Evolutionary conservation across 768 basidiomycete genomes (phyloP), one percentile per base, ranked within the genome.

Genomic region (Lyophyllum semitale): DNA sequence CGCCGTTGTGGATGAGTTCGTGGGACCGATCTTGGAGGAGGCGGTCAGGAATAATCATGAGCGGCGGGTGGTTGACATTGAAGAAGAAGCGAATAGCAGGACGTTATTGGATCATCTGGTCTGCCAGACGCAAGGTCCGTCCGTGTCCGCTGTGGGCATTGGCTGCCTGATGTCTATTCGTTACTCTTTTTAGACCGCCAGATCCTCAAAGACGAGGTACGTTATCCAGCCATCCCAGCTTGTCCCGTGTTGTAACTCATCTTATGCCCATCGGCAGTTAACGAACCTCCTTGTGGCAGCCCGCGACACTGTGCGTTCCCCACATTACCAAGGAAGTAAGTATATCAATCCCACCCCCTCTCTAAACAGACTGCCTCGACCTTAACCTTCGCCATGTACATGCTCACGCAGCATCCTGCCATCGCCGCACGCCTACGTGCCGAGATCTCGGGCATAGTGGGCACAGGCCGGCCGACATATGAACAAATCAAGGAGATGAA

Each of bases 401-500:
- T 80, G 69, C 77, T 86, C 5, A 72, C 84, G 0, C 71, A 78
- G 62, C 74, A 84, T 58, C 84, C 82, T 1, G 58, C 75, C 3
- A 72, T 84, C 17, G 58, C 79, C 0, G 48, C 59, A 4, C 72
- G 74, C 7, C 76, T 87, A 11, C 77, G 82, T 13, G 68, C 74
- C 25, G 85, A 87, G 61, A 74, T 86, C 18, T 52, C 80, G 4
- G 65, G 67, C 9, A 68, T 71, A 12, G 73, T 85, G 18, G 84
- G 84, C 0, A 63, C 70, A 6, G 68, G 61, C 2, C 64, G 74
- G 2, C 84, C 84, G 0, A 80, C 81, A 1, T 81, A 79, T 59
- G 83, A 84, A 35, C 77, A 83, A 44, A 73, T 86, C 57, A 71
- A 80, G 32, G 74, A 77, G 12, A 80, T 85, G 82, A 83, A 82